Percentiles rank a stretch among this genome's conserved stretches.
Conservation (phyloP, 805 yeast species). For the Candida sithepensis region DNA sequence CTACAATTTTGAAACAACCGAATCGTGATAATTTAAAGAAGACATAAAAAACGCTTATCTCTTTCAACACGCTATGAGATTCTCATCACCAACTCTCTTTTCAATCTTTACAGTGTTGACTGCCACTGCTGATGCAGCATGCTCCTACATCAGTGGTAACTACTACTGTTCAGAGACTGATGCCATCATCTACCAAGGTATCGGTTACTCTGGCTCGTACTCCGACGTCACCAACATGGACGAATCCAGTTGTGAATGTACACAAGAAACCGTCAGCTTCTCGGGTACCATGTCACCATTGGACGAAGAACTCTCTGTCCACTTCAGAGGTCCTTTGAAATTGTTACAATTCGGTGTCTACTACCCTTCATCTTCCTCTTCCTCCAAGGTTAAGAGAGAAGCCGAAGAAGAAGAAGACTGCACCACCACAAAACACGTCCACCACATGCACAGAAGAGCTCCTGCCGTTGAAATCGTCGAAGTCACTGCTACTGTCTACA, state of each 20-base stretch:
- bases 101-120: conserved; percentile 22
- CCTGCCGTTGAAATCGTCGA: conserved; percentile 60
- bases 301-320: conserved; percentile 83
- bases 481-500: conserved; percentile 76
- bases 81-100: conserved; percentile 18
- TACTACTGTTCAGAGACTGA: conserved; percentile 74
- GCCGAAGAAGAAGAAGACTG: conserved; percentile 44
- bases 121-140: conserved; percentile 21
- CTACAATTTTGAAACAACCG: neutral
- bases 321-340: conserved; percentile 85
- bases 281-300: conserved; percentile 75
- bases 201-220: conserved; percentile 83
- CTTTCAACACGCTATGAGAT: conserved; percentile 15
- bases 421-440: conserved; percentile 40
- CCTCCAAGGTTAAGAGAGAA: conserved; percentile 32
- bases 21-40: neutral
- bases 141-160: conserved; percentile 58
- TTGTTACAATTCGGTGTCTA: conserved; percentile 87
- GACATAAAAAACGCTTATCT: neutral
- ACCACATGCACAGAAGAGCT: conserved; percentile 56
- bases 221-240: conserved; percentile 72
- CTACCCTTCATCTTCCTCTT: conserved; percentile 51
- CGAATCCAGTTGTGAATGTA: conserved; percentile 58
- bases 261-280: conserved; percentile 54
- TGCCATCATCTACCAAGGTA: conserved; percentile 51